These are phyloP conservation scores for Lithohypha guttulata DNA, from an alignment of 2,329 filamentous ascomycete genomes.

Conservation along the genomic window DNA sequence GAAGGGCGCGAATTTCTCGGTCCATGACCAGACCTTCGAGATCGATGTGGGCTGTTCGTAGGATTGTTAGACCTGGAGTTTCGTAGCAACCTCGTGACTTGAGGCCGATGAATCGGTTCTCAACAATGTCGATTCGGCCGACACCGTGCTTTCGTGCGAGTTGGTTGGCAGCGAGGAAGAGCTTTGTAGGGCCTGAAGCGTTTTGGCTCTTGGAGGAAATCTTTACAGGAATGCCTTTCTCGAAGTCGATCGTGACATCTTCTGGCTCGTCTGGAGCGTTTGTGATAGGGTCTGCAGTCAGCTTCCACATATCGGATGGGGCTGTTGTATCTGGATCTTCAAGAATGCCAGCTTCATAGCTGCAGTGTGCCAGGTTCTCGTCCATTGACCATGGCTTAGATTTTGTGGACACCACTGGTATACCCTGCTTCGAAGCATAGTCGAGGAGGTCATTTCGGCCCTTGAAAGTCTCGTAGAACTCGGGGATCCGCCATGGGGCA, in stretches of 20 bases:
- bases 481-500: conserved; percentile 39
- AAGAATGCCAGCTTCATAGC: conserved; percentile 62
- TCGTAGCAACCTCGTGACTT: conserved; percentile 78
- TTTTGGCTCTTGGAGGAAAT: conserved; percentile 50
- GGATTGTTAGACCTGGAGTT: conserved; percentile 47
- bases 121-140: conserved; percentile 73
- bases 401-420: conserved; percentile 40
- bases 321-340: conserved; percentile 51
- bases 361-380: conserved; percentile 55
- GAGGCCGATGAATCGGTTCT: conserved; percentile 69
- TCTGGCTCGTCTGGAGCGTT: conserved; percentile 52
- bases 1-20: conserved; percentile 55
- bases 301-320: conserved; percentile 71
- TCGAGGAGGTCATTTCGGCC: conserved; percentile 40
- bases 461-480: conserved; percentile 39
- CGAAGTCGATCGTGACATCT: conserved; percentile 61
- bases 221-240: conserved; percentile 64
- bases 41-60: conserved; percentile 49
- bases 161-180: conserved; percentile 50
- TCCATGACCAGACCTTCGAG: conserved; percentile 58
- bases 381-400: conserved; percentile 48
- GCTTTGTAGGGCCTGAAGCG: conserved; percentile 57
- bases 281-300: conserved; percentile 34
- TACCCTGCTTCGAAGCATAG: conserved; percentile 37
- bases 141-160: conserved; percentile 62